Evolutionary conservation across 164 flowering plant genomes (phyloP), one percentile per base, ranked within the genome.

Genomic region (Tetrastigma voinierianum): DNA sequence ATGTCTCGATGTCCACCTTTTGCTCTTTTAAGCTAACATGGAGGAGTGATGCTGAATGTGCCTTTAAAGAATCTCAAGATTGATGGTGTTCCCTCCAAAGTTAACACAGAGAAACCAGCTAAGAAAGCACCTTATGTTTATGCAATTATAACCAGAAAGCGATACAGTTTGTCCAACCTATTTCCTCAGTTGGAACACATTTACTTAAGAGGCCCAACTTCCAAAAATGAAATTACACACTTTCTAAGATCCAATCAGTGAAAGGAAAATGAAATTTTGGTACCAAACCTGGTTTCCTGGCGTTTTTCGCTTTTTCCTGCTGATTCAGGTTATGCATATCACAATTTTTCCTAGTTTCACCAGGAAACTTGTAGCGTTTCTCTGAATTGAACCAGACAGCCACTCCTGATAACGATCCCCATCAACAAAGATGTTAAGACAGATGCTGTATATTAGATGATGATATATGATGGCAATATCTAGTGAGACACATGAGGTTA

Each of bases 1-100:
- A 63, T 49, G 61, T 57, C 76, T 59, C 59, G 61, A n/a, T 20
- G 53, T 18, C 58, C 69, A 32, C 4, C 64, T n/a, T n/a, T 68
- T 23, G 49, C 46, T 70, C 77, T 20, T 59, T n/a, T n/a, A n/a
- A n/a, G 69, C 68, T 67, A 10, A 24, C 44, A 69, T 24, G 17
- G 66, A 16, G 57, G 64, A 55, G 71, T 72, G 45, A 65, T n/a
- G n/a, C n/a, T n/a, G 21, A 14, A 51, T 64, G 10, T 45, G n/a
- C n/a, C n/a, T 74, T 73, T 74, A 55, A 85, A 83, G 65, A 78
- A 82, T 48, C 73, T 79, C 70, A 76, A 58, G 67, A 87, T 85
- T 46, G 90, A 77, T 51, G 74, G 24, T 20, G 71, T 75, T 70
- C 82, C 86, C 87, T 83, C 20, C 40, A 68, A 67, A 71, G 54